Conservation (phyloP, 2,329 filamentous ascomycete genomes). For the Ophiostoma quercus region DNA sequence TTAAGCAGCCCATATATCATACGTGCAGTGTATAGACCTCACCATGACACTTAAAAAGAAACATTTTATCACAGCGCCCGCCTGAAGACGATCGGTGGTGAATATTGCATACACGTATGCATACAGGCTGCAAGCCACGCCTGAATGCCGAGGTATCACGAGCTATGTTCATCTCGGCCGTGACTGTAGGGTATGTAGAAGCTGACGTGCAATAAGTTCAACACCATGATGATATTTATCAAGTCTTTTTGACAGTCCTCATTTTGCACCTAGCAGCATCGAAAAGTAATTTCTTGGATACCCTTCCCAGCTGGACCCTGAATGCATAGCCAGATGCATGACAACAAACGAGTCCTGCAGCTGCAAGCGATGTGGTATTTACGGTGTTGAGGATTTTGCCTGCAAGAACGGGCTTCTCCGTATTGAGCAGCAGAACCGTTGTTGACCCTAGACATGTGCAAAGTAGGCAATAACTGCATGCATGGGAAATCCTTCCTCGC, state of each 20-base stretch:
- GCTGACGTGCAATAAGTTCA: too few relatives aligned
- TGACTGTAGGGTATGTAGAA: not conserved
- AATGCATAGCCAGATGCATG: not conserved
- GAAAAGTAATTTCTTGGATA: not conserved
- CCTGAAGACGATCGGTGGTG: too few relatives aligned
- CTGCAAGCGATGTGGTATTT: not conserved
- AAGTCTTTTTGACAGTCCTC: too few relatives aligned
- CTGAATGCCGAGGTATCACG: slow-evolving; percentile 3
- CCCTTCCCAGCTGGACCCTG: not conserved
- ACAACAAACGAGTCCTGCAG: slow-evolving; percentile 9
- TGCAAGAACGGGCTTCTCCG: not conserved
- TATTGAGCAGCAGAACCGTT: not conserved
- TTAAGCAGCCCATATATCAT: too few relatives aligned
- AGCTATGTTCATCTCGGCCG: not conserved
- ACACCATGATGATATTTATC: too few relatives aligned
- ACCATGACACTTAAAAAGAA: too few relatives aligned
- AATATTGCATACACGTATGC: too few relatives aligned
- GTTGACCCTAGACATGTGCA: not conserved
- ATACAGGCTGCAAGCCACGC: not conserved
- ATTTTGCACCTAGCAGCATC: not conserved
- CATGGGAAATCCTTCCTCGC: not conserved
- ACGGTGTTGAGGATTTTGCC: not conserved
- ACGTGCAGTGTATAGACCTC: too few relatives aligned
- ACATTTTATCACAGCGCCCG: too few relatives aligned
- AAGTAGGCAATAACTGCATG: not conserved